Base-by-base conservation (phyloP, 371 early-diverging fungal species). In the Blastocladiella emersonii region DNA sequence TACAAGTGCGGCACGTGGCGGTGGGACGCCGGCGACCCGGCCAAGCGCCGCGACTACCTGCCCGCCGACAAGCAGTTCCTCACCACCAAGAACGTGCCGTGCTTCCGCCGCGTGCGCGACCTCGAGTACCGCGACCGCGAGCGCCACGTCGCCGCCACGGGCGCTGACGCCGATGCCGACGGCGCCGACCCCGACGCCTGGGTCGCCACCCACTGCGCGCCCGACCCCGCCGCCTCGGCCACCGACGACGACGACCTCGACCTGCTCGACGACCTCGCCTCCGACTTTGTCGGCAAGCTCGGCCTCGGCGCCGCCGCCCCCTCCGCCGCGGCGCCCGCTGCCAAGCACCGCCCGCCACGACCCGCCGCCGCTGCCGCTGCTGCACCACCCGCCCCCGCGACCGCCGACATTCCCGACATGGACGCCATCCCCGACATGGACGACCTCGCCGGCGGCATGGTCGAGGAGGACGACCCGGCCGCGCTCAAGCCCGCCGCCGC, bases 1-100 rank as follows among this genome's bases (percentile, higher is more conserved):
- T 93, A 85, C 80, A 96, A 95, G 76, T 96, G 95, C 71, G 97
- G 95, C 17, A 95, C 97, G n/a, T 98, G 98, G 98, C 77, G 81
- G 57, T 98, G 97, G 91, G 87, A 87, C 68, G 73, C 78, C 41
- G 95, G 93, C n/a, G 77, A 87, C 62, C 75, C 81, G 21, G 77
- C 82, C 63, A 93, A 94, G 75, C 78, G 78, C 23, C 80, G 91
- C 65, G 93, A 93, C 68, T 96, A 92, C 72, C 74, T 98, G 61
- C 92, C 92, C 3, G 75, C 79, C 13, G 89, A 95, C 70, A 94
- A 94, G 74, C 97, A 96, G 69, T 97, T 90, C 70, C 78, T 98
- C 65, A 87, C 94, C 25, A 95, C 97, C 37, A 84, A 91, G 65
- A 93, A 93, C 72, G 95, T 96, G 6, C 95, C 97, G 8, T 98